Evolutionary conservation across 441 rosid genomes (phyloP), one percentile per base, ranked within the genome.

Genomic region (Arabidopsis hybrid): DNA sequence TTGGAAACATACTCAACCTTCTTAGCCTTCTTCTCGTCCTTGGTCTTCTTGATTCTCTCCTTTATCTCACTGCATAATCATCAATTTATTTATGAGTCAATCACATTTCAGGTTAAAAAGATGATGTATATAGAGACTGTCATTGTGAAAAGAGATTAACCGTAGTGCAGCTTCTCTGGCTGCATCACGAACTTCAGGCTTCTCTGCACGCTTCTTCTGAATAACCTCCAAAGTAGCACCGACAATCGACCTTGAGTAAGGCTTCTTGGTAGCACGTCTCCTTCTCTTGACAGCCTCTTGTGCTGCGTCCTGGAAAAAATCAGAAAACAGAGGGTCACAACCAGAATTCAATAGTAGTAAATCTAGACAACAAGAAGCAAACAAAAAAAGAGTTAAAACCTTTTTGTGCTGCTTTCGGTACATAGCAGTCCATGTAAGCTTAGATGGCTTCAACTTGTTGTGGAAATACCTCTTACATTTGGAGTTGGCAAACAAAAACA

Each of bases 391-490:
- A 40, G 61, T 31, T 8, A 8, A 3, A n/a, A 88, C 97, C 92
- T 92, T 92, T 68, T 92, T 92, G 67, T 92, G 97, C 62, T 92
- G 98, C 82, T 93, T 93, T 75, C 98, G 76, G 79, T 84, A 92
- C 93, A 92, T 90, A 72, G 98, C 88, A 8, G 95, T 92, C 98
- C 97, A 92, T 34, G 88, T 69, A 73, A 92, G 95, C 89, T 92
- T 92, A 1, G 98, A 92, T 2, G 96, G 98, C 92, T 92, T 92
- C 87, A 92, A 56, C 60, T 88, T 79, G 79, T 89, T 88, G 82
- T 92, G 98, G 74, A 92, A 92, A 67, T 92, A 91, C 82, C 92
- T 83, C 83, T 92, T 89, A 80, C 96, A 92, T 71, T 92, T 92
- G 2, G 98, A 92, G 81, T 91, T 92, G 31, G 80, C 76, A 79